Base-by-base conservation (phyloP, 805 yeast species). In the Ogataea ganodermae region DNA sequence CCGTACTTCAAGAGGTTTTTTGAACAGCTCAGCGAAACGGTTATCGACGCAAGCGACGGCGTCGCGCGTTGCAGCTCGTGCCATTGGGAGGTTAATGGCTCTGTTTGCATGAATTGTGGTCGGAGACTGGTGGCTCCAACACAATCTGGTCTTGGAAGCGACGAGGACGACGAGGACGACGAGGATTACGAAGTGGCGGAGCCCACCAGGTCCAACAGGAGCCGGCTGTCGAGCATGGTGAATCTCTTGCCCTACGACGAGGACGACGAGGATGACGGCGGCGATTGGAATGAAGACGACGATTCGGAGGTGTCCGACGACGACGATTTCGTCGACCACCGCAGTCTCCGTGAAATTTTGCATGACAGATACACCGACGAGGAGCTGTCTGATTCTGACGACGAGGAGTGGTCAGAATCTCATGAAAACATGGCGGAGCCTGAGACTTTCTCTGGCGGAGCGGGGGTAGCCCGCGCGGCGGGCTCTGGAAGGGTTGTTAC, bases 21-120 rank as follows among this genome's bases (percentile, higher is more conserved):
- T 62, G 66, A 71, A n/a, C 61, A 65, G 42, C 60, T 73, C 14
- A 78, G 80, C 2, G 63, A 72, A 13, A 81, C 84, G 0, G 63
- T 81, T 2, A 69, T 83, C 1, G 90, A 84, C 57, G 70, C 69
- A 23, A 79, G 79, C 23, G 92, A 86, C 57, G 90, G 90, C 2
- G 87, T 86, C 8, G 79, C 86, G 0, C 66, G 92, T 45, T 86
- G 94, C 59, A 79, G 86, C 6, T 76, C 79, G 47, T 86, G 94
- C 61, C 89, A 83, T 58, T 86, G 92, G 92, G 92, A 86, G 57
- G 81, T 85, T 1, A 79, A 79, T 50, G 89, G 87, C 0, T 67
- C 74, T 3, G 70, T 66, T n/a, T 86, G 94, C 58, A 72, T 79
- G 5, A 85, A 86, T 57, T 86, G 94, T 63, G 84, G 85, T 4